A percentile compares a stretch with the other conserved stretches of the same genome.
Evolutionary conservation across 495 filamentous ascomycete genomes (phyloP).

Genomic region (Chaetomium cochliodes): DNA sequence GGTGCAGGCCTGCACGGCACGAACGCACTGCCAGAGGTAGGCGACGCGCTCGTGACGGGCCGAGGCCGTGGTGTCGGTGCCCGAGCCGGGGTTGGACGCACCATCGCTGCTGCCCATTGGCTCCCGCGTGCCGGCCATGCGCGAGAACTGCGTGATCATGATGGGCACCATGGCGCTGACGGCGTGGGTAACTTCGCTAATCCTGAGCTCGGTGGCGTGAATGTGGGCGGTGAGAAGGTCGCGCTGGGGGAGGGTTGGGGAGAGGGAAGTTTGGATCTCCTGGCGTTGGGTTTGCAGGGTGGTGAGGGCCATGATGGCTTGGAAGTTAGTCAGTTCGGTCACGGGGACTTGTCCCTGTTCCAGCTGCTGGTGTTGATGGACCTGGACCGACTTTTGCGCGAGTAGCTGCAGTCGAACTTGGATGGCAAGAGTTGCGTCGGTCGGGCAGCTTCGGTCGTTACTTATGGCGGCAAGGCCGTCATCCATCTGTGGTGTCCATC

Average conservation of each 20-base stretch:
- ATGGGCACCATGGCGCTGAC: neutral
- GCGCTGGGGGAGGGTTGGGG: neutral
- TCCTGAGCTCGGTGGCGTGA: neutral
- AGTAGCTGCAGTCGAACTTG: neutral
- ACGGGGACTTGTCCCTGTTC: neutral
- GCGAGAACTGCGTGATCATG: neutral
- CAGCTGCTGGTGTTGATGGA: neutral
- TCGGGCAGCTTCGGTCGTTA: neutral
- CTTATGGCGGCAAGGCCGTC: neutral
- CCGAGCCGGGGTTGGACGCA: too few relatives aligned
- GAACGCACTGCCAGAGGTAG: neutral
- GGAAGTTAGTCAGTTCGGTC: neutral
- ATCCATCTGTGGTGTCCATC: neutral
- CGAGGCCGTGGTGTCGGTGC: neutral
- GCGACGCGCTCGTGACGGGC: neutral
- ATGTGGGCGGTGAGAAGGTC: neutral
- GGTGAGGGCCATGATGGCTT: neutral
- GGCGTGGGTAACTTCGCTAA: neutral
- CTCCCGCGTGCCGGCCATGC: neutral
- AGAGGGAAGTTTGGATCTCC: neutral
- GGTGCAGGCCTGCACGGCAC: neutral
- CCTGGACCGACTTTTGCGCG: neutral
- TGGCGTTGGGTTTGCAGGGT: neutral
- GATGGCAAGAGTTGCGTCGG: neutral
- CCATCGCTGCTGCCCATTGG: neutral